Conservation (phyloP, 139 green algal species). For the Coelastrella sp. region DNA sequence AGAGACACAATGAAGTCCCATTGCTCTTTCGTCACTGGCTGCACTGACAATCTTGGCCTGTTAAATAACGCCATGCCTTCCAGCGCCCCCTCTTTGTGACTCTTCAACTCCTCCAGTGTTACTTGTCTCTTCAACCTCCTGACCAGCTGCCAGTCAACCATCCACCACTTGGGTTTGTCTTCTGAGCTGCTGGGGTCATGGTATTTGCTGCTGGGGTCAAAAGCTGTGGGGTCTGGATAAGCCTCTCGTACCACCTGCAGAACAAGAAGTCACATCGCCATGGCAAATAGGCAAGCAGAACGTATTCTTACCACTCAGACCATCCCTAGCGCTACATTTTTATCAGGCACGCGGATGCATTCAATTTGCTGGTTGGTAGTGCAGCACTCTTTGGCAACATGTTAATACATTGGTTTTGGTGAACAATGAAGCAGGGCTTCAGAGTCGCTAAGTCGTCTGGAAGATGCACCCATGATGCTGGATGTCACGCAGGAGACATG, state of each 20-base stretch:
- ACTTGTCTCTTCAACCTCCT: conserved; percentile 47
- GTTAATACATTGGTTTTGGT: too few species aligned
- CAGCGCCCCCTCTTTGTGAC: conserved; percentile 51
- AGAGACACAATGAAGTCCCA: conserved; percentile 55
- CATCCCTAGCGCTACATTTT: background rate
- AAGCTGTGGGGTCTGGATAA: conserved; percentile 76
- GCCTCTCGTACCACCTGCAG: conserved; percentile 62
- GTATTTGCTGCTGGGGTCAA: conserved; percentile 68
- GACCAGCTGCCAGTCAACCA: conserved; percentile 73
- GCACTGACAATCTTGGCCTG: conserved; percentile 62
- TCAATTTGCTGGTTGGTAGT: too few species aligned
- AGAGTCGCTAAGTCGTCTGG: too few species aligned
- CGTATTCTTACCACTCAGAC: background rate
- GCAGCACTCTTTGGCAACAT: too few species aligned
- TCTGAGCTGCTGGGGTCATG: conserved; percentile 62
- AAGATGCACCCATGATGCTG: too few species aligned
- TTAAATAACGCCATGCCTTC: conserved; percentile 68
- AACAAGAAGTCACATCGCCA: background rate
- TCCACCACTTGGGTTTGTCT: conserved; percentile 52
- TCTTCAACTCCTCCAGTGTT: conserved; percentile 71
- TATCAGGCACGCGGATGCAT: too few species aligned
- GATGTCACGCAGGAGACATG: too few species aligned
- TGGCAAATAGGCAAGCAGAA: background rate
- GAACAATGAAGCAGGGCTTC: too few species aligned
- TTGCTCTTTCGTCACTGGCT: conserved; percentile 53